Base-by-base conservation (phyloP, 2,329 filamentous ascomycete genomes). In the Ceratocystis albifundus region DNA sequence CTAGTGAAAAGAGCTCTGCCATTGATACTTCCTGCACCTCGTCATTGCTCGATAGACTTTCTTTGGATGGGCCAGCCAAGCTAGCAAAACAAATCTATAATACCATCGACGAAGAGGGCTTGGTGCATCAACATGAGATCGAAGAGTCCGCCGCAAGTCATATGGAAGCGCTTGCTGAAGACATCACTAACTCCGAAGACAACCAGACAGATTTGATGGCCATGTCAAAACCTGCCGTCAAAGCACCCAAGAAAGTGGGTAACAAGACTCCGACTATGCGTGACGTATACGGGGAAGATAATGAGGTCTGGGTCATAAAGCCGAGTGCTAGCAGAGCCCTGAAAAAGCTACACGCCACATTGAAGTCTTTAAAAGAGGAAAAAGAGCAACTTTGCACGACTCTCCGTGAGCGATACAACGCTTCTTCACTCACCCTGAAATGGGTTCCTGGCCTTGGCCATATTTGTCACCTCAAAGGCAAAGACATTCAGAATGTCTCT, bases 381-480 rank as follows among this genome's bases (percentile, higher is more conserved):
- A 94, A 89, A 72, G 71, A 73, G 0, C 69, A 75, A 1, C 79
- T 97, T 3, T 82, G 82, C 8, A 77, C 82, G 20, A 76, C 76
- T 3, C 79, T 97, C 25, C 84, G 86, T 65, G 74, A 81, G 12
- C 79, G 83, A 4, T 80, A 93, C 55, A 75, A 76, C 67, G 84
- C 85, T 10, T 75, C 84, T 4, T 87, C 82, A 67, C 80, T 97
- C 55, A 88, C 85, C 0, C 81, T 99, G 22, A 89, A 88, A 71
- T 97, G 91, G 88, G 90, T 88, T 0, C 88, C 93, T 0, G 88
- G 87, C 15, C 81, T 96, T 1, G 93, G 94, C 7, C 90, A 99
- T 74, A 89, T 96, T 72, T 92, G 89, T 71, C 92, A 97, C 73
- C 83, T 97, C 71, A 94, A 88, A 75, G 90, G 90, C 44, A 92